Evolutionary conservation across 495 filamentous ascomycete species (phyloP).

Genomic region (Penicillium verhagenii): DNA sequence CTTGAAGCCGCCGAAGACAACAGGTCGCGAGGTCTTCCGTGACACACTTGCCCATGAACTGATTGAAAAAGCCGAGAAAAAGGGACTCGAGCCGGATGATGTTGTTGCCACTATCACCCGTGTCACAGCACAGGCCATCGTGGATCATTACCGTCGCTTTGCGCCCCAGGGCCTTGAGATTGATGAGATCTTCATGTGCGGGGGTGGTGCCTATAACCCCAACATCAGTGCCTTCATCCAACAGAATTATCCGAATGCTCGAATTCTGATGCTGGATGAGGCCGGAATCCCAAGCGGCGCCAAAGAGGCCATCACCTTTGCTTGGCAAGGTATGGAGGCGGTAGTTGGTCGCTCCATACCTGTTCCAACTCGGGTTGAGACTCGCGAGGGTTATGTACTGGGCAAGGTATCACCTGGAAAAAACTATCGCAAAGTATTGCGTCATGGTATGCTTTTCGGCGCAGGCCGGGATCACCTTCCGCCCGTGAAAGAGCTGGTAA

Average conservation of each 20-base stretch:
- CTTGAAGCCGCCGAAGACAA: conserved; percentile 54
- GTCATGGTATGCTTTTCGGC: conserved; percentile 49
- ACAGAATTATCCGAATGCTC: conserved; percentile 43
- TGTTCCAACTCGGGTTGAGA: conserved; percentile 52
- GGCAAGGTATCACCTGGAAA: conserved; percentile 54
- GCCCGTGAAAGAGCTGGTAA: conserved; percentile 48
- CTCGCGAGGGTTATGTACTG: conserved; percentile 44
- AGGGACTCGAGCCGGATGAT: conserved; percentile 46
- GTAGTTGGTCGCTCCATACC: conserved; percentile 51
- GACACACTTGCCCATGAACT: conserved; percentile 51
- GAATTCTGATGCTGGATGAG: conserved; percentile 54
- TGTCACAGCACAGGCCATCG: conserved; percentile 56
- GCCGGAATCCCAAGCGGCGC: conserved; percentile 52
- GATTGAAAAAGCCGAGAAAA: conserved; percentile 43
- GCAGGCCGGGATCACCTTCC: conserved; percentile 41
- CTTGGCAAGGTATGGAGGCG: conserved; percentile 56
- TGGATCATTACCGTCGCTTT: conserved; percentile 54
- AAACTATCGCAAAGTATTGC: conserved; percentile 53
- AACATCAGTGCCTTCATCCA: conserved; percentile 55
- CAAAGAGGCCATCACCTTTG: conserved; percentile 59
- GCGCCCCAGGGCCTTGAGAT: conserved; percentile 47
- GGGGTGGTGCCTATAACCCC: conserved; percentile 56
- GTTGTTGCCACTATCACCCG: conserved; percentile 56
- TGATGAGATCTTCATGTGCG: conserved; percentile 59
- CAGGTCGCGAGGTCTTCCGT: conserved; percentile 57